A percentile compares a stretch with the other conserved stretches of the same genome.
Conservation (phyloP, 108 stramenopile genomes). For the Conticribra weissflogii region DNA sequence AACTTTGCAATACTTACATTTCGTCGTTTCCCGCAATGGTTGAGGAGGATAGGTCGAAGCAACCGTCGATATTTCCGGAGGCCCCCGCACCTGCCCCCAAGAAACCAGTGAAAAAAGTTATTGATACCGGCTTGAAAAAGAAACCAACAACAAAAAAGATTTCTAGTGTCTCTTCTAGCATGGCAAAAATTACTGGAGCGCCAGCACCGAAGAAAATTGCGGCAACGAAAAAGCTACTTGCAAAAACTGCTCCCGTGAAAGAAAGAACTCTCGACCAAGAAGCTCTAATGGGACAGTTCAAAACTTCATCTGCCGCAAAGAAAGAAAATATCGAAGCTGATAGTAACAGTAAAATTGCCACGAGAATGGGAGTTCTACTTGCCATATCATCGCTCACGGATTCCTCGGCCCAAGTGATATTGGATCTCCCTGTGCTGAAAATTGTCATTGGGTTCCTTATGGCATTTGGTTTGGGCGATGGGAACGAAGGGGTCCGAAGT, state of each 20-base stretch:
- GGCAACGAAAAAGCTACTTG: conserved; percentile 44
- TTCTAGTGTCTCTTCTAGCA: conserved; percentile 55
- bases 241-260: conserved; percentile 62
- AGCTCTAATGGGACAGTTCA: conserved; percentile 74
- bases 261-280: conserved; percentile 75
- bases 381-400: conserved; percentile 70
- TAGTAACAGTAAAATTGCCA: conserved; percentile 65
- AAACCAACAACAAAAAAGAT: conserved; percentile 61
- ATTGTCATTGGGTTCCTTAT: conserved; percentile 79
- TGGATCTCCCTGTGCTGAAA: conserved; percentile 64
- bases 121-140: conserved; percentile 72
- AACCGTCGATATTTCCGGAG: conserved; percentile 29
- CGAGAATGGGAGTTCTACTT: conserved; percentile 72
- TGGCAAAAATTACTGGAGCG: conserved; percentile 55
- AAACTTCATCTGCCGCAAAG: conserved; percentile 28
- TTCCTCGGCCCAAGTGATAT: conserved; percentile 51
- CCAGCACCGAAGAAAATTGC: conserved; percentile 48
- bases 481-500: conserved; percentile 67
- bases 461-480: conserved; percentile 85
- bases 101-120: conserved; percentile 57
- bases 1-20: conserved; percentile 73
- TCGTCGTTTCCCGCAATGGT: conserved; percentile 62
- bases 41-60: conserved; percentile 39
- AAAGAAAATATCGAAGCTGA: conserved; percentile 65
- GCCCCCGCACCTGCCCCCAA: conserved; percentile 23